These are phyloP conservation scores for Tephrocybe rancida DNA, from an alignment of 768 basidiomycete species.

Conservation along the genomic window DNA sequence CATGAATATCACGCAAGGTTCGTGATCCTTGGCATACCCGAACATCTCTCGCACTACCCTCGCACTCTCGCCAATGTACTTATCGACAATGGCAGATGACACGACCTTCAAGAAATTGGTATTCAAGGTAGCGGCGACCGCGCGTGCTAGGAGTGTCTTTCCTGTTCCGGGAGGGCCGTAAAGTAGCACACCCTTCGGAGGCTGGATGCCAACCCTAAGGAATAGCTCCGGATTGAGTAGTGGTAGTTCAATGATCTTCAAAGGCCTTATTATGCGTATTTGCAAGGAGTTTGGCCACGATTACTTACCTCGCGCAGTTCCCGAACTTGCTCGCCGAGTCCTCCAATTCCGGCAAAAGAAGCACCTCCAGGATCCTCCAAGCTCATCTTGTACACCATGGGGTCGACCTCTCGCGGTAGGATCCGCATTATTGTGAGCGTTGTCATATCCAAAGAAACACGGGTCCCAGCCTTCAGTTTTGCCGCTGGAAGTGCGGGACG, in stretches of 20 bases:
- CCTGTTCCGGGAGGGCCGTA: slow-evolving; percentile 98
- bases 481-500: slow-evolving; percentile 88
- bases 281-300: not conserved
- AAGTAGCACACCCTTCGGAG: slow-evolving; percentile 93
- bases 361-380: slow-evolving; percentile 96
- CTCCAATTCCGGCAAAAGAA: slow-evolving; percentile 96
- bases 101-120: slow-evolving; percentile 99
- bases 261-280: not conserved
- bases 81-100: slow-evolving; percentile 96
- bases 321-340: slow-evolving; percentile 92
- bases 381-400: slow-evolving; percentile 99
- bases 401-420: slow-evolving; percentile 95
- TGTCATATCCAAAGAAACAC: slow-evolving; percentile 99
- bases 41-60: slow-evolving; percentile 98
- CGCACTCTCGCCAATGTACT: slow-evolving; percentile 98
- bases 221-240: slow-evolving; percentile 94
- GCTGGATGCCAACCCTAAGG: slow-evolving; percentile 92
- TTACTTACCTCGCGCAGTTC: slow-evolving; percentile 86
- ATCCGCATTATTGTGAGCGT: slow-evolving; percentile 99
- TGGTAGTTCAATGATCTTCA: slow-evolving; percentile 92
- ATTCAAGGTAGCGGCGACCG: slow-evolving; percentile 92
- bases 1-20: slow-evolving; percentile 99
- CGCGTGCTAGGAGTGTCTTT: slow-evolving; percentile 92
- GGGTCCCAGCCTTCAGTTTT: slow-evolving; percentile 91
- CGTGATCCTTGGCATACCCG: slow-evolving; percentile 95